These are phyloP conservation scores for Pichia sp. DNA, from an alignment of 1,139 yeast genomes.

Conservation along the genomic window DNA sequence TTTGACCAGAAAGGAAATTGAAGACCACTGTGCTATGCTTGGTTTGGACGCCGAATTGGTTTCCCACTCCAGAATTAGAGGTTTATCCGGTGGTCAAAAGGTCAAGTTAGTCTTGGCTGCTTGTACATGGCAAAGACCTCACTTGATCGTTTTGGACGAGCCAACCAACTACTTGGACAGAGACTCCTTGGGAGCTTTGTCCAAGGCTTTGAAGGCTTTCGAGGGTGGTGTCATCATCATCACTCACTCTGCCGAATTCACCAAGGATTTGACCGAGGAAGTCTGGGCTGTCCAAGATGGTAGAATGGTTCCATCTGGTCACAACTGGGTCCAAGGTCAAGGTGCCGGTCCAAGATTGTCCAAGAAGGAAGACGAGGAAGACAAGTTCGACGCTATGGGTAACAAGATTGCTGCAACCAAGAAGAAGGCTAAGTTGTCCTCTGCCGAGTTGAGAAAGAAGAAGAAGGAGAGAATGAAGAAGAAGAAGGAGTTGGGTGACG, in stretches of 20 bases:
- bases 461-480: conserved; percentile 99
- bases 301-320: conserved; percentile 99
- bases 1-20: conserved; percentile 98
- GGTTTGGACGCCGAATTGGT: conserved; percentile 99
- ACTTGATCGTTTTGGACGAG: conserved; percentile 97
- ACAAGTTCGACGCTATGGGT: conserved; percentile 99
- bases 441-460: conserved; percentile 99
- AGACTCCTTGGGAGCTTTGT: conserved; percentile 98
- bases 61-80: conserved; percentile 99
- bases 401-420: conserved; percentile 95
- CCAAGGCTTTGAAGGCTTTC: conserved; percentile 97
- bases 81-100: conserved; percentile 99
- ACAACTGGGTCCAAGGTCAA: conserved; percentile 99
- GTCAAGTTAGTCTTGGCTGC: conserved; percentile 99
- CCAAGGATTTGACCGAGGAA: conserved; percentile 98
- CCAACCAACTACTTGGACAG: conserved; percentile 99
- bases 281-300: conserved; percentile 99
- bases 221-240: conserved; percentile 99
- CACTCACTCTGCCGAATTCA: conserved; percentile 99
- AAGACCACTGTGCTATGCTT: conserved; percentile 96
- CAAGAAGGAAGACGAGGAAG: conserved; percentile 94
- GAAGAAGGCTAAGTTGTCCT: conserved; percentile 96
- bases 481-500: conserved; percentile 99
- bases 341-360: conserved; percentile 99
- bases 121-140: conserved; percentile 99